Conservation (phyloP, 2,329 filamentous ascomycete species). For the Aspergillus uvarum region DNA sequence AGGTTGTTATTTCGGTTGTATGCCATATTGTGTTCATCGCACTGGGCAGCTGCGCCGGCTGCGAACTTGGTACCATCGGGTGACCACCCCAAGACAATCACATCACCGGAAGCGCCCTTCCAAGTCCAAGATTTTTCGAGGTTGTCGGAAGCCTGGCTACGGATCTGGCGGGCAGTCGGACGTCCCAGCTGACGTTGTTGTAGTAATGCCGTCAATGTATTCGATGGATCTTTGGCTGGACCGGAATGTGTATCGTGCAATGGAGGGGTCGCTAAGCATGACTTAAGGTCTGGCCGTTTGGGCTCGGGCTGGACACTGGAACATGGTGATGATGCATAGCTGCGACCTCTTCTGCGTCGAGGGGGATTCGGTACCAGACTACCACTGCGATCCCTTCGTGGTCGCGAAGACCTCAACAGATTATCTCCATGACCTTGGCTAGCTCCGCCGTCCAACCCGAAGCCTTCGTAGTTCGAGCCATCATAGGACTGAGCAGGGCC, state of each 20-base stretch:
- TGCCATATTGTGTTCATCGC: conserved; percentile 57
- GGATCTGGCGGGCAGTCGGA: conserved; percentile 15
- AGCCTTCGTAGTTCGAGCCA: neutral
- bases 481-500: neutral
- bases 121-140: conserved; percentile 50
- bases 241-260: neutral
- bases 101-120: conserved; percentile 60
- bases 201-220: conserved; percentile 24
- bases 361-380: neutral
- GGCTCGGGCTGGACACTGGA: neutral
- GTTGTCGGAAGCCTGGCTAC: conserved; percentile 33
- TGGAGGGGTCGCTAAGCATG: neutral
- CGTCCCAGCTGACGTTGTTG: conserved; percentile 33
- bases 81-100: conserved; percentile 58
- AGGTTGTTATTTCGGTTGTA: conserved; percentile 62
- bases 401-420: neutral
- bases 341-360: neutral
- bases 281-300: neutral
- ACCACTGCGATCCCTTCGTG: neutral
- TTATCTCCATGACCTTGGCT: neutral
- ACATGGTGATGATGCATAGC: neutral
- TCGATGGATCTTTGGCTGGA: neutral
- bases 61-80: conserved; percentile 55
- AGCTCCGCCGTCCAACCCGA: neutral
- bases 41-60: conserved; percentile 57